Percentiles rank a stretch among this genome's conserved stretches.
Conservation (phyloP, 208 protist genomes). For the Trypanosoma rangeli region DNA sequence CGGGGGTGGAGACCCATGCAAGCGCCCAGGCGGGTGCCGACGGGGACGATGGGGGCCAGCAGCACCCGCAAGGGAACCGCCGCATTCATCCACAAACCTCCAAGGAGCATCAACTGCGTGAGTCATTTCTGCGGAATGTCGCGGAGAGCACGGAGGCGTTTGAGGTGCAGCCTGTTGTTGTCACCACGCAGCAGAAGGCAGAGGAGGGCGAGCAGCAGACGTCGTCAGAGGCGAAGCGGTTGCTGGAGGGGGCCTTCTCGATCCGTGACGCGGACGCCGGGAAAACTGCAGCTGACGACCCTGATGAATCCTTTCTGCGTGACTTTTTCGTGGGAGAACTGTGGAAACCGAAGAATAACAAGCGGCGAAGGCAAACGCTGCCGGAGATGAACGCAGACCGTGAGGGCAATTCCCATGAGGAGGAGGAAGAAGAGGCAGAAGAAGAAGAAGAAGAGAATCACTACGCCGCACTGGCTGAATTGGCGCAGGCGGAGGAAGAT, state of each 20-base stretch:
- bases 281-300: slow-evolving; percentile 6
- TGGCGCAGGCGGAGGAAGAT: slow-evolving; percentile 80
- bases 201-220: neutral
- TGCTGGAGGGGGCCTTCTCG: slow-evolving; percentile 25
- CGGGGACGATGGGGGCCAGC: slow-evolving; percentile 10
- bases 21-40: slow-evolving; percentile 8
- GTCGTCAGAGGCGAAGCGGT: slow-evolving; percentile 11
- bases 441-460: slow-evolving; percentile 33
- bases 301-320: slow-evolving; percentile 56
- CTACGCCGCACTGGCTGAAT: slow-evolving; percentile 49
- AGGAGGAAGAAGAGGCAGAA: slow-evolving; percentile 26
- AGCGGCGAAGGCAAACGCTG: slow-evolving; percentile 8
- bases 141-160: slow-evolving; percentile 56
- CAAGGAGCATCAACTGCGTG: slow-evolving; percentile 61
- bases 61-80: slow-evolving; percentile 9
- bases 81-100: slow-evolving; percentile 58
- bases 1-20: slow-evolving; percentile 24
- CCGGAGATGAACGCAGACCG: slow-evolving; percentile 6
- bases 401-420: slow-evolving; percentile 22
- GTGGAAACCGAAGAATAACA: slow-evolving; percentile 45
- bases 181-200: slow-evolving; percentile 4
- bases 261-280: slow-evolving; percentile 13
- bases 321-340: slow-evolving; percentile 80
- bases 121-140: slow-evolving; percentile 68
- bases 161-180: slow-evolving; percentile 23